phyloP scores from a whole-genome alignment of 495 filamentous ascomycete species.

The Tuber aestivum region DNA sequence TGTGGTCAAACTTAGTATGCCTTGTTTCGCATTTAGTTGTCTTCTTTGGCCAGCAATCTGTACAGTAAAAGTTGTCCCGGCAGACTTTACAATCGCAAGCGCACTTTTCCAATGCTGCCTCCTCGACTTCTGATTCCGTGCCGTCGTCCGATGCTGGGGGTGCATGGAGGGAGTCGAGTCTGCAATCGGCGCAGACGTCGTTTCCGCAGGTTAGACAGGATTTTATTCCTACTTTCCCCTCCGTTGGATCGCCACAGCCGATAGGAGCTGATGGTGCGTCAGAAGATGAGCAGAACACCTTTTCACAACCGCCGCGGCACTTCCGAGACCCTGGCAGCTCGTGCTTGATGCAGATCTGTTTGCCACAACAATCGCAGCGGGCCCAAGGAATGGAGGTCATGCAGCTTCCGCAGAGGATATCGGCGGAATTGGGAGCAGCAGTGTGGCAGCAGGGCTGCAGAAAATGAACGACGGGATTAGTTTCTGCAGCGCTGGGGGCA shows the following conservation, averaged over 20 bases:
- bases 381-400: conserved; percentile 31
- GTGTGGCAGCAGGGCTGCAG: conserved; percentile 39
- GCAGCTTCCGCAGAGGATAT: conserved; percentile 39
- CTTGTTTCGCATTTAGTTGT: conserved; percentile 37
- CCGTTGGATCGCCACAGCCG: conserved; percentile 36
- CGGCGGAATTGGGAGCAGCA: conserved; percentile 34
- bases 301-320: conserved; percentile 38
- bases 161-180: conserved; percentile 16
- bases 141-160: conserved; percentile 25
- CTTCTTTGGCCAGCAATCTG: conserved; percentile 38
- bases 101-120: conserved; percentile 30
- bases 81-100: conserved; percentile 39
- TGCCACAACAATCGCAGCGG: conserved; percentile 36
- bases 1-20: conserved; percentile 8
- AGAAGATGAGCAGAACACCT: conserved; percentile 39
- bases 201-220: conserved; percentile 38
- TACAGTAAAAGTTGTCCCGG: conserved; percentile 40
- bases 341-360: conserved; percentile 40
- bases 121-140: conserved; percentile 28
- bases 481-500: conserved; percentile 15
- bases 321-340: conserved; percentile 38
- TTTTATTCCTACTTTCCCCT: conserved; percentile 40
- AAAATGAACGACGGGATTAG: conserved; percentile 33
- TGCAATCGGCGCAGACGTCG: conserved; percentile 36
- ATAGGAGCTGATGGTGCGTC: conserved; percentile 28